Base-by-base conservation (phyloP, 805 yeast genomes). In the Wickerhamia fluorescens region DNA sequence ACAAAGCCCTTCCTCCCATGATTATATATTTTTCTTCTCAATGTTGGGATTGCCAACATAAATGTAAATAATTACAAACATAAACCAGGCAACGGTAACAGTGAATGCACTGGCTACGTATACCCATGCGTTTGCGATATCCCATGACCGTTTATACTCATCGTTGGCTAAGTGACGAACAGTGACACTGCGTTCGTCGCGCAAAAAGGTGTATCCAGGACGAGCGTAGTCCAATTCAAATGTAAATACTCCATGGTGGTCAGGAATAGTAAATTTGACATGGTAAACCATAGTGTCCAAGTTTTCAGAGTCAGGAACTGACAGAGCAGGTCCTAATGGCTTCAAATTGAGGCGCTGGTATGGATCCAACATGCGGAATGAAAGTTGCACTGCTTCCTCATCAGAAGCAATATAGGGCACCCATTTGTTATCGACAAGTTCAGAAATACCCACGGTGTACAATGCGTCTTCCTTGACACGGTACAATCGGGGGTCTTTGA, bases 171-270 rank as follows among this genome's bases (percentile, higher is more conserved):
- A 70, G 56, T 92, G 97, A 55, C 97, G 77, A 26, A 92, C 78
- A 2, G 97, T 77, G 30, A 86, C 85, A 12, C 81, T 76, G 31
- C 69, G 68, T 37, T 71, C 68, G 44, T 79, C 84, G 16, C 65
- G 65, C 30, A 89, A 51, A 54, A 66, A 87, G 14, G 83, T 66
- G 44, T 68, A 66, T 5, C 97, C 97, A 9, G 73, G 64, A 49
- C 95, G 76, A 52, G 72, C 72, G 63, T 88, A 88, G 45, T 82
- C 80, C 25, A 82, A 67, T 37, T 69, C 68, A 53, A 84, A 87
- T 2, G 96, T 83, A 61, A 87, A 92, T 72, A 92, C 82, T 33
- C 99, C 99, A 56, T 92, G 95, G 48, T 87, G 96, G 55, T 89
- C 96, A 14, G 99, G 99, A 21, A 86, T 58, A 26, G 68, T 69